These are phyloP conservation scores for Triglochin maritima DNA, from an alignment of 106 monocot species.

Conservation along the genomic window DNA sequence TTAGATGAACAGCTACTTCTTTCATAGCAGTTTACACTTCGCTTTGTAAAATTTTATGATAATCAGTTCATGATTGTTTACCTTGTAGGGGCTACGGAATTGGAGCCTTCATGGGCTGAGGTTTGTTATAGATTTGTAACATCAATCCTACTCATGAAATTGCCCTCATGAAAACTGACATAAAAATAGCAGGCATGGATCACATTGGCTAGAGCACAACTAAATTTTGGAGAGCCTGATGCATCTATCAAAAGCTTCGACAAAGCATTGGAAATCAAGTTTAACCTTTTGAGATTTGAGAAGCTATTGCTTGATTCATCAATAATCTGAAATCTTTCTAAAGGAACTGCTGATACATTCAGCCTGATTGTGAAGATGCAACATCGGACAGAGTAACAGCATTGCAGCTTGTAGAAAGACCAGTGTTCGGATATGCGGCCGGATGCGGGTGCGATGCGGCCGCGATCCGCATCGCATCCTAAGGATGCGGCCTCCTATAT, in stretches of 20 bases:
- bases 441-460: too few relatives aligned
- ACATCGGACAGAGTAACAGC: constrained; percentile 33
- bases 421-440: too few relatives aligned
- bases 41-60: too few relatives aligned
- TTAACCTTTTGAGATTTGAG: constrained; percentile 6
- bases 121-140: constrained; percentile 21
- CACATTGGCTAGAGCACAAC: constrained; percentile 79
- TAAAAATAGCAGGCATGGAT: constrained; percentile 55
- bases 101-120: constrained; percentile 89
- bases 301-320: neutral
- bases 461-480: too few relatives aligned
- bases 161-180: neutral
- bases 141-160: neutral
- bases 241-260: constrained; percentile 59
- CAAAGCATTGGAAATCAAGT: constrained; percentile 61
- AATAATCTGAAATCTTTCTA: neutral
- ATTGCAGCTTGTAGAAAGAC: constrained; percentile 31
- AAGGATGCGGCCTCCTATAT: too few relatives aligned
- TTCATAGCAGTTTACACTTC: too few relatives aligned
- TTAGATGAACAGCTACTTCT: too few relatives aligned
- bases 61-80: neutral
- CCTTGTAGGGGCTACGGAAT: constrained; percentile 67
- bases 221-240: constrained; percentile 89
- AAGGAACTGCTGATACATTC: neutral
- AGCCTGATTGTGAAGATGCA: constrained; percentile 49